These are phyloP conservation scores for Chloranthus sessilifolius DNA, from an alignment of 164 flowering plant genomes.

Conservation along the genomic window DNA sequence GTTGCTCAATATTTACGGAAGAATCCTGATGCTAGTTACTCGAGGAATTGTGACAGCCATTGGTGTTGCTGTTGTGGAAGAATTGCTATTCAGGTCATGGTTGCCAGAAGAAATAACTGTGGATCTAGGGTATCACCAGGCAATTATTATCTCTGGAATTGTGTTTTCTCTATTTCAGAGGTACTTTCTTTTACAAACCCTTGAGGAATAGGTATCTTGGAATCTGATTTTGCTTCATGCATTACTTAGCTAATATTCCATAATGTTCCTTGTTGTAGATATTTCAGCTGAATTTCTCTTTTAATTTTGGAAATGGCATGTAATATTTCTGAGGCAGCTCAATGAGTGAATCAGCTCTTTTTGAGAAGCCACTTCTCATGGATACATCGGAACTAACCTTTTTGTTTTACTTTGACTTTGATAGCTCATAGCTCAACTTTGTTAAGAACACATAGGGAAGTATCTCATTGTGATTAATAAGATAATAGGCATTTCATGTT, in stretches of 20 bases:
- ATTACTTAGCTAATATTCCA: not conserved
- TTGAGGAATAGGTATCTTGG: not conserved
- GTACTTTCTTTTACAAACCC: slow-evolving; percentile 24
- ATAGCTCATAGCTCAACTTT: too few species aligned
- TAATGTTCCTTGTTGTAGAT: not conserved
- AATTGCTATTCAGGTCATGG: slow-evolving; percentile 91
- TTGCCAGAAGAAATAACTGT: slow-evolving; percentile 74
- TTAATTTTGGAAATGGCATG: too few species aligned
- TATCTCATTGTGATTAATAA: too few species aligned
- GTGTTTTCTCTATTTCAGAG: slow-evolving; percentile 71
- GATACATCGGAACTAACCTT: too few species aligned
- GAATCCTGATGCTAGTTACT: slow-evolving; percentile 34
- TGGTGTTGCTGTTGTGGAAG: slow-evolving; percentile 63
- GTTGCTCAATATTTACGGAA: slow-evolving; percentile 43
- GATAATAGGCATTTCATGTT: too few species aligned
- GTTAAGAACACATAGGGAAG: too few species aligned
- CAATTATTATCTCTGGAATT: slow-evolving; percentile 75
- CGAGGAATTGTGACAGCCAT: slow-evolving; percentile 59
- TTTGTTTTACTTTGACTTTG: too few species aligned
- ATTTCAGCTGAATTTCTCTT: not conserved
- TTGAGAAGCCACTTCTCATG: too few species aligned
- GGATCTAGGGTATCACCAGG: slow-evolving; percentile 72
- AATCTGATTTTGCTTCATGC: not conserved
- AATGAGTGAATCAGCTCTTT: too few species aligned
- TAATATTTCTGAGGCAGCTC: too few species aligned